Evolutionary conservation across 2,329 filamentous ascomycete genomes (phyloP), one percentile per base, ranked within the genome.

Genomic region (Furcasterigmium furcatum): DNA sequence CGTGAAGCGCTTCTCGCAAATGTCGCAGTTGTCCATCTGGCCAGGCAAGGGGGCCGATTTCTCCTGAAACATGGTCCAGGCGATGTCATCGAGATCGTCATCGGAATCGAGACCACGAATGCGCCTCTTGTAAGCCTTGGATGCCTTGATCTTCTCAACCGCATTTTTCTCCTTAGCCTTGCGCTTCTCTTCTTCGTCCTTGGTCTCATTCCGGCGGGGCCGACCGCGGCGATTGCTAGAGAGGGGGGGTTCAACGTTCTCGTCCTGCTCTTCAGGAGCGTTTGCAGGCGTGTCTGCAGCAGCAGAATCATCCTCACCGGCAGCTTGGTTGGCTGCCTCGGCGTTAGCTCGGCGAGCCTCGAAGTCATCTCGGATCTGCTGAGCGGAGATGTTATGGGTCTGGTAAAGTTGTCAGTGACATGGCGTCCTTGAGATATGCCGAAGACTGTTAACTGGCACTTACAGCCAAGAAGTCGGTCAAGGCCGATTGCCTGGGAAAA

Each of bases 1-100:
- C 0, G 90, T 96, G 60, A 97, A 97, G 30, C 91, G 84, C 63
- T 94, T 95, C 36, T 79, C 76, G 63, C 92, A 97, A 4, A 84
- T 70, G 51, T 88, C 90, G 61, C 92, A 97, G 54, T 96, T 91
- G 52, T 88, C 90, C 59, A 92, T 80, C 64, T 97, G 92, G 3
- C 89, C 91, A 2, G 90, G 88, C n/a, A 85, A 62, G 2, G 84
- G 84, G 25, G 71, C 71, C 30, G 66, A 56, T 21, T 60, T 62
- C 49, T 75, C 56, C 42, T 76, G 55, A 57, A 81, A 67, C 16
- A 81, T 65, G 55, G 72, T 68, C 12, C 65, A 62, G 3, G 72
- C 73, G 38, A 79, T 63, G 14, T 76, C 77, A 42, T 79, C 72
- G 7, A 71, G 70, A 21, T 79, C 76, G 4, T 75, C 71, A 9